Evolutionary conservation across 202 grass and related monocot species (phyloP), one percentile per base, ranked within the genome.

Genomic region (Elaeis oleifera): DNA sequence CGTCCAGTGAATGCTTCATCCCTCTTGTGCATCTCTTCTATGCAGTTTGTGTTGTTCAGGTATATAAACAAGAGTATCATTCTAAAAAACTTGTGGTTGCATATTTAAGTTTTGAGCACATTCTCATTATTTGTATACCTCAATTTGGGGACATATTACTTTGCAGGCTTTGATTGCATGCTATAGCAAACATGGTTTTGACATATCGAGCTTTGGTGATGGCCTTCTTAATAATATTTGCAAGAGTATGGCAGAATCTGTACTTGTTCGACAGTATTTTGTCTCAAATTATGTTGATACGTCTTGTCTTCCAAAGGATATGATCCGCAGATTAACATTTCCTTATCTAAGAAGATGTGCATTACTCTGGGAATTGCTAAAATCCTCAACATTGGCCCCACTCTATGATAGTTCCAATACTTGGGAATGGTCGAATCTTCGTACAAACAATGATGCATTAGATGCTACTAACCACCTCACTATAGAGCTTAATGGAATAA

Each of bases 1-100:
- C 72, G 51, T 87, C 95, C 29, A 29, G 81, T 2, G 78, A 99
- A 67, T 84, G 67, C 70, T 99, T 90, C 18, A 26, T 89, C 48
- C 72, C 85, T 74, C 48, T 99, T 3, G 95, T 99, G 61, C 88
- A 94, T 63, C 83, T 99, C 18, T 99, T 94, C 71, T 99, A 99
- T 82, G 50, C 80, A 64, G 81, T 89, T 71, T 94, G 82, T 58
- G 66, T 84, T 63, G 67, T 99, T 89, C 95, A 99, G 94, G 94
- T 97, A 81, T 60, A 18, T 29, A 23, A 75, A 22, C 27, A 15
- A 28, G 70, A 68, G 55, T 14, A 65, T 16, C 63, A 64, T 58
- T 64, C 44, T 52, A 13, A 17, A 9, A 53, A 67, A 25, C 28
- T 64, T 48, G 64, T 14, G 36, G 36, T 44, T 44, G 36, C 9